Base-by-base conservation (phyloP, 2,329 filamentous ascomycete species). In the Fusarium xylarioides region DNA sequence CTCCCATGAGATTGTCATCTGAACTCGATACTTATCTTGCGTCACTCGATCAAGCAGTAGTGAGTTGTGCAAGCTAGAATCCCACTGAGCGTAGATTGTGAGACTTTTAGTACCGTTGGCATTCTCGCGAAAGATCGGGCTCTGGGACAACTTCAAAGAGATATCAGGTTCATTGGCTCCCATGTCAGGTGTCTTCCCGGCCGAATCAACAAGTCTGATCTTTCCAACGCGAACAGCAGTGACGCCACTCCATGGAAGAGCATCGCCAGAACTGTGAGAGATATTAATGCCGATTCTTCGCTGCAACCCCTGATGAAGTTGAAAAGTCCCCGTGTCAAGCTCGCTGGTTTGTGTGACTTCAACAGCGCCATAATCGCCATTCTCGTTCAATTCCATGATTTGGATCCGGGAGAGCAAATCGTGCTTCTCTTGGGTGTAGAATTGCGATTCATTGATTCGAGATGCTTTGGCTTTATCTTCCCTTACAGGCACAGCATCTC, bases 251-350 rank as follows among this genome's bases (percentile, higher is more conserved):
- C 95, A 98, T 2, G 95, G 94, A 59, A 99, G 83, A 15, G 91
- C 91, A 71, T 97, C 93, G 21, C 95, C 95, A 10, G 95, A 97
- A 78, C 92, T 97, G 79, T 98, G 95, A 0, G 93, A 94, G n/a
- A 99, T 86, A 70, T 93, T 95, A 79, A 99, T 90, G 11, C 93
- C 91, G 58, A 99, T 91, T 3, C 96, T 91, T 59, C 96, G 89
- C 81, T 99, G 96, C 56, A 99, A 85, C 30, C 96, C 96, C 82
- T 99, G 96, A 78, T 98, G 96, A 37, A 99, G 87, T 80, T 99
- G 96, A 80, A 97, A 98, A 2, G 94, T 93, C 12, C 96, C 96
- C n/a, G 88, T 86, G 78, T 99, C 96, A 43, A 95, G 86, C 75
- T 94, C 93, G 80, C 88, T 93, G 23, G 89, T 92, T 81, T 98